phyloP scores from a whole-genome alignment of 2,329 filamentous ascomycete genomes.

The Zymoseptoria brevis region DNA sequence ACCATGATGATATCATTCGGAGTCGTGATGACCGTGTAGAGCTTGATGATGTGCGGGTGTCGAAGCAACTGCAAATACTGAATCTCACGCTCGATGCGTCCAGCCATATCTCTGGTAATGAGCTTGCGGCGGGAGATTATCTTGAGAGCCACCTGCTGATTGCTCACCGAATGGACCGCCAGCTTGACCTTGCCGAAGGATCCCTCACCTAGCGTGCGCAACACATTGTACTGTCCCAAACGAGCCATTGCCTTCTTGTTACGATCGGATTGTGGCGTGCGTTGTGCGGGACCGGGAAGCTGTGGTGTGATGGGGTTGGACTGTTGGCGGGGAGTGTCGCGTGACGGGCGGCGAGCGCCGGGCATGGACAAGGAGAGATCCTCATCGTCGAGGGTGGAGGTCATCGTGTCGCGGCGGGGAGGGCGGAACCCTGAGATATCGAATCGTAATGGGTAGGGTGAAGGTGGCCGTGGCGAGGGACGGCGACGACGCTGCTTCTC shows the following conservation, averaged over 20 bases:
- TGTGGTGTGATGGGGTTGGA: constrained; percentile 2
- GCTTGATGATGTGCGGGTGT: constrained; percentile 97
- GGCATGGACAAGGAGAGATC: constrained; percentile 35
- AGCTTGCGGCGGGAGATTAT: constrained; percentile 95
- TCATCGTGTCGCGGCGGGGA: constrained; percentile 20
- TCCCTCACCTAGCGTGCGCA: constrained; percentile 87
- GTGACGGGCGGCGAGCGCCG: constrained; percentile 21
- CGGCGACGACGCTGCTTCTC: not conserved
- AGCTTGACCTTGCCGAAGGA: constrained; percentile 99
- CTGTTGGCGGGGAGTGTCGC: constrained; percentile 30
- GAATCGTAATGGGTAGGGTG: not conserved
- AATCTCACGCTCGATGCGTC: constrained; percentile 93
- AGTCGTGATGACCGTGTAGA: constrained; percentile 96
- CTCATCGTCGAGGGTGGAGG: constrained; percentile 34
- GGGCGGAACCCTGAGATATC: not conserved
- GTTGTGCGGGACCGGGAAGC: constrained; percentile 14
- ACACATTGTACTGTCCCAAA: constrained; percentile 83
- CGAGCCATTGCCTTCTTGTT: constrained; percentile 42
- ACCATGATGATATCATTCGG: constrained; percentile 97
- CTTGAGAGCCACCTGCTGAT: constrained; percentile 93
- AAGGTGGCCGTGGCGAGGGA: not conserved
- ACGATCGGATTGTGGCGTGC: constrained; percentile 21
- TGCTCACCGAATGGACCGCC: constrained; percentile 82
- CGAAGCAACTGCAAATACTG: constrained; percentile 92
- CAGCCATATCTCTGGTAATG: constrained; percentile 95